phyloP scores from a whole-genome alignment of 2,329 filamentous ascomycete genomes.

The Pestalotiopsis sp. region DNA sequence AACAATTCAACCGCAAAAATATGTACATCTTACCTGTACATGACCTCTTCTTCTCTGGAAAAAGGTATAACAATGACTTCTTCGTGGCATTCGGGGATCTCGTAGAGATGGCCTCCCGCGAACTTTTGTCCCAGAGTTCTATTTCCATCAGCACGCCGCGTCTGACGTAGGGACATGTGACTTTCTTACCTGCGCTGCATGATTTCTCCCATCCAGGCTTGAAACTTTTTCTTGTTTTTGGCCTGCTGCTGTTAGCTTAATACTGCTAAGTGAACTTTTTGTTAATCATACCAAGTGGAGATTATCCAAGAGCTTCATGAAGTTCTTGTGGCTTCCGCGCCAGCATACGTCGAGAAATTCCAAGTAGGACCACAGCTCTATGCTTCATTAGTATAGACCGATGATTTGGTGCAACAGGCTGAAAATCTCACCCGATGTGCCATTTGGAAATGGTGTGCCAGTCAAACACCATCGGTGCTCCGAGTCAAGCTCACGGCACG shows the following conservation, averaged over 20 bases:
- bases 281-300: neutral
- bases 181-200: neutral
- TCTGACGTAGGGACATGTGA: neutral
- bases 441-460: constrained; percentile 9
- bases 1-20: neutral
- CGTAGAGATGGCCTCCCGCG: neutral
- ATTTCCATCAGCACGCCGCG: neutral
- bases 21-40: constrained; percentile 6
- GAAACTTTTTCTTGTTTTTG: neutral
- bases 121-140: neutral
- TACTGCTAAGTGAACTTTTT: neutral
- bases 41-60: constrained; percentile 1
- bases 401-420: too few relatives aligned
- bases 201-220: neutral
- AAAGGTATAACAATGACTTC: neutral
- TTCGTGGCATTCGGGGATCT: neutral
- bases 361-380: too few relatives aligned
- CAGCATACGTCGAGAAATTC: too few relatives aligned
- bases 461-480: constrained; percentile 6
- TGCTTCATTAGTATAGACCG: too few relatives aligned
- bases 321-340: neutral
- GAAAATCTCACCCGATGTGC: too few relatives aligned
- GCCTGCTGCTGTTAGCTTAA: neutral
- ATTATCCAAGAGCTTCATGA: neutral
- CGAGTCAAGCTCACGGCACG: neutral